Evolutionary conservation across 345 rosid genomes (phyloP), one percentile per base, ranked within the genome.

Genomic region (Eucalyptus sideroxylon): DNA sequence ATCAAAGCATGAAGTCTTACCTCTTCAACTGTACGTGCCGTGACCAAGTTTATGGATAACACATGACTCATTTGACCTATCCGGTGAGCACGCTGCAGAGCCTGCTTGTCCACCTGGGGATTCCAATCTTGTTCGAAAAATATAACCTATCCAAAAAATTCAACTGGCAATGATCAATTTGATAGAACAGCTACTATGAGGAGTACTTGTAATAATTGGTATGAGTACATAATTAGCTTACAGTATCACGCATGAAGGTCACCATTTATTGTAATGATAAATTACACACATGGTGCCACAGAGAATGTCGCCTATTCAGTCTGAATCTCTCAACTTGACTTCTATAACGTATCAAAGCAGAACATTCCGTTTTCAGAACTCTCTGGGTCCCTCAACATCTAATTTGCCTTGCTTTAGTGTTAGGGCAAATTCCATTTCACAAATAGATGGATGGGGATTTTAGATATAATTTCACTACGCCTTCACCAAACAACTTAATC

Each of bases 91-190:
- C 98, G 94, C 91, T 97, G 99, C 93, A 97, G 91, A 90, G 98
- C 99, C 92, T 96, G 98, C 93, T 95, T 96, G 91, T 96, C 99
- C 89, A 96, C 98, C 91, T 97, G 99, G 59, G 98, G 99, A 90
- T 97, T 97, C 99, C 99, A 97, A 89, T 97, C 98, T 94, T 97
- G 98, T 92, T 97, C 99, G 30, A 94, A 97, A 91, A 96, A 96
- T 90, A 97, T 95, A 90, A 96, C 98, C 99, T 97, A 88, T 80
- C 42, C 45, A 69, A 49, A 85, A 53, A 92, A 40, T 40, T 77
- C 42, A 67, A 86, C 87, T 77, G 53, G 86, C 31, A 16, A 19
- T 23, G 65, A 37, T 55, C 69, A 31, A 77, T 77, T 72, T 21
- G 15, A 77, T 40, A 16, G 47, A 77, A 77, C 0, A 1, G 83